Evolutionary conservation across 352 stramenopile species (phyloP).

Genomic region (Globisporangium cederbergense): DNA sequence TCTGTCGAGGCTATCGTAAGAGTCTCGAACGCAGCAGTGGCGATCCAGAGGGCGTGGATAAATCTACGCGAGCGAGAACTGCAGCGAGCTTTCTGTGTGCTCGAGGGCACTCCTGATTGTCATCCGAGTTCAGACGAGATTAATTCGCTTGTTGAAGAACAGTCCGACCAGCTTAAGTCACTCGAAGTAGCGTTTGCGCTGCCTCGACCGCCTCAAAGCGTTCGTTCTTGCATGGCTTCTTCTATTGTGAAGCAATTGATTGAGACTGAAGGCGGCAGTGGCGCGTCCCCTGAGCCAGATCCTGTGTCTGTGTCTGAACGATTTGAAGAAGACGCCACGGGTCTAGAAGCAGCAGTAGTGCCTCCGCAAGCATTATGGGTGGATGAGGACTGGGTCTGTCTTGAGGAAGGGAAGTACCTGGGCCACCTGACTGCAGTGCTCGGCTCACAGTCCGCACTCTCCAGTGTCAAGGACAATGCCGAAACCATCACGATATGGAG

Average conservation of each 20-base stretch:
- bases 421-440: slow-evolving; percentile 19
- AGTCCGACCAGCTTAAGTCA: background rate
- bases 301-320: background rate
- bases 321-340: background rate
- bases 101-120: background rate
- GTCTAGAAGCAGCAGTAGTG: background rate
- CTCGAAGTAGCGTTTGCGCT: background rate
- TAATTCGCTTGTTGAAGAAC: background rate
- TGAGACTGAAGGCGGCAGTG: too few relatives aligned
- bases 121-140: too few relatives aligned
- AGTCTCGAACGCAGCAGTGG: background rate
- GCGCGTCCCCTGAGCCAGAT: too few relatives aligned
- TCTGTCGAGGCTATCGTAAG: background rate
- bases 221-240: background rate
- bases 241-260: background rate
- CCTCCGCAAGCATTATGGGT: slow-evolving; percentile 24
- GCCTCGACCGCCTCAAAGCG: background rate
- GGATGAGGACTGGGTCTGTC: slow-evolving; percentile 41
- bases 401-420: slow-evolving; percentile 43
- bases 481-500: slow-evolving; percentile 34
- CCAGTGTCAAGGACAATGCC: slow-evolving; percentile 6
- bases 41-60: slow-evolving; percentile 1
- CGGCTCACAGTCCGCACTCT: background rate
- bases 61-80: background rate
- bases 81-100: background rate